Conservation (phyloP, 371 early-diverging fungal species). For the Mycotypha africana region DNA sequence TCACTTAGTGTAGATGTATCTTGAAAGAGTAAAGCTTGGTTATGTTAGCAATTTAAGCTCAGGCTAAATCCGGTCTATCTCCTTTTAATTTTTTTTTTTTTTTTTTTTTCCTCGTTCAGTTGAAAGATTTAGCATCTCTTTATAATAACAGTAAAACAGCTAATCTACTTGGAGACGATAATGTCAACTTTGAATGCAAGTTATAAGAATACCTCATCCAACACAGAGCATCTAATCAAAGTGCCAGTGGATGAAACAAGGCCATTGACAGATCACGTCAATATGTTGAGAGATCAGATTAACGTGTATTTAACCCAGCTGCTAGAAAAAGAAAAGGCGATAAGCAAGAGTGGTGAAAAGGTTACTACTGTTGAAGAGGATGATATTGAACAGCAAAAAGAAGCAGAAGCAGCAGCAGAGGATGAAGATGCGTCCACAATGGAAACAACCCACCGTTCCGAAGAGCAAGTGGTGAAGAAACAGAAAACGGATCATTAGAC, state of each 20-base stretch:
- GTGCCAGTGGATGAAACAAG: background rate
- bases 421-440: conserved; percentile 6
- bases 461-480: conserved; percentile 9
- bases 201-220: conserved; percentile 4
- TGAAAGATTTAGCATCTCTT: too few species aligned
- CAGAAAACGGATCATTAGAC: conserved; percentile 1
- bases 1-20: too few species aligned
- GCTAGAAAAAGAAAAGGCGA: conserved; percentile 11
- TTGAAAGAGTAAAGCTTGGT: too few species aligned
- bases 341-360: background rate
- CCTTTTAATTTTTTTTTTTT: too few species aligned
- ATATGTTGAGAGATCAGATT: conserved; percentile 4
- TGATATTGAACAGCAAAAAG: conserved; percentile 5
- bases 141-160: too few species aligned
- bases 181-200: conserved; percentile 12
- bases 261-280: conserved; percentile 5
- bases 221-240: background rate
- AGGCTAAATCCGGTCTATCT: too few species aligned
- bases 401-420: conserved; percentile 2
- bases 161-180: too few species aligned
- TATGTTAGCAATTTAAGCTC: too few species aligned
- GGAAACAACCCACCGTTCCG: too few species aligned
- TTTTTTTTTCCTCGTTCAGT: too few species aligned
- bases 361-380: conserved; percentile 4
- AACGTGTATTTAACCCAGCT: conserved; percentile 10